Evolutionary conservation across 305 asterid species (phyloP), one percentile per base, ranked within the genome.

Genomic region (Plantago lanceolata): DNA sequence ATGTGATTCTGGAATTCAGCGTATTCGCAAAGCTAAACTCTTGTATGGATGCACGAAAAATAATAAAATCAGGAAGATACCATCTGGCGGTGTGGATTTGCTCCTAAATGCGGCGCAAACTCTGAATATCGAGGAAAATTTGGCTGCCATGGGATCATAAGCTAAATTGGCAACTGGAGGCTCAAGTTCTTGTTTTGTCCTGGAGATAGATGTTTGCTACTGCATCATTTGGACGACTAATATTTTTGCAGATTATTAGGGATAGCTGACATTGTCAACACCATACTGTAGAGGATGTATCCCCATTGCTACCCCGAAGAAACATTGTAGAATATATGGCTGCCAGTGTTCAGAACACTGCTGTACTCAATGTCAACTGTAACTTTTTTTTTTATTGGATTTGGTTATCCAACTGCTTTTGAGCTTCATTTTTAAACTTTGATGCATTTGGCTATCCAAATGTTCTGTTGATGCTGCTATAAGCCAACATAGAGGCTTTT

Each of bases 81-180:
- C 71, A 68, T 74, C 98, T 43, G 98, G 93, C 45, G 96, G 90
- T 14, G 82, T 89, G 72, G 96, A 89, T 67, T 85, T 89, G 98
- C 96, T 93, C 76, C 65, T 93, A 45, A 81, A 78, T 68, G 98
- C 98, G 37, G 97, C 94, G 44, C 75, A 71, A 76, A 87, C 95
- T 71, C 79, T 93, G 67, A 89, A 84, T 75, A 73, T 69, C 33
- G 94, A 89, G 71, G 97, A 85, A 70, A 81, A 77, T 70, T 51
- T 73, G 60, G 82, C 71, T 48, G 75, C 81, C 29, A 66, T 64
- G 71, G 83, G 29, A 26, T 16, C 16, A 19, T 37, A 58, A 40
- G 63, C 50, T 35, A 24, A 24, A 58, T 33, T 7, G 31, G 6
- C 26, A 19, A 37, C 48, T 58, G 33, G 49, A 35, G 63, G 19